Conservation (phyloP, 768 basidiomycete species). For the Kwoniella newhampshirensis region DNA sequence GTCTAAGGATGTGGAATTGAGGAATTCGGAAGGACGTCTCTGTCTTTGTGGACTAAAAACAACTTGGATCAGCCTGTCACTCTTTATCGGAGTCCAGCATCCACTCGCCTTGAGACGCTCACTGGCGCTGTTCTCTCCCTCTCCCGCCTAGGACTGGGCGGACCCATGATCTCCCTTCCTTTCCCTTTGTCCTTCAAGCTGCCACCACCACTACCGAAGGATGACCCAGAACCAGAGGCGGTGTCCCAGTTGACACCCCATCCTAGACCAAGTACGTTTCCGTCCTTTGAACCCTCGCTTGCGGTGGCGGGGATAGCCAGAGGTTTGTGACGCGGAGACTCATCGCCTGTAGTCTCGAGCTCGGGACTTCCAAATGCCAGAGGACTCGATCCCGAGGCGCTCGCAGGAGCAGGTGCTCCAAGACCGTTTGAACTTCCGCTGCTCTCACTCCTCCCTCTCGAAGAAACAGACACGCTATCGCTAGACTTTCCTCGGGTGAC, state of each 20-base stretch:
- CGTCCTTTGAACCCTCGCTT: conserved; percentile 20
- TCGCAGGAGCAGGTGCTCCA: conserved; percentile 8
- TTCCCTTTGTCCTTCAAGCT: conserved; percentile 38
- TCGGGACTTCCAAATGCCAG: conserved; percentile 39
- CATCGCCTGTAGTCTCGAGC: conserved; percentile 20
- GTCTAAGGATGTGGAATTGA: conserved; percentile 34
- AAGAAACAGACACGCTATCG: conserved; percentile 7
- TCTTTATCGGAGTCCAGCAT: neutral
- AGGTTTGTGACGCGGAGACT: conserved; percentile 8
- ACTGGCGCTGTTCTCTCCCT: conserved; percentile 30
- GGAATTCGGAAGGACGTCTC: conserved; percentile 43
- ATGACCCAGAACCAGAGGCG: conserved; percentile 23
- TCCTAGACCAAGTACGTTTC: conserved; percentile 38
- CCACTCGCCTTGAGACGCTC: conserved; percentile 33
- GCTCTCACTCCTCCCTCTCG: conserved; percentile 20
- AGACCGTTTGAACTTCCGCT: conserved; percentile 26
- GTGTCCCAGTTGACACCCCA: conserved; percentile 31
- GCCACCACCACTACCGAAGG: conserved; percentile 23
- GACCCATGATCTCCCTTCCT: conserved; percentile 26
- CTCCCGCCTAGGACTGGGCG: conserved; percentile 37
- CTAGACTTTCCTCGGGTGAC: conserved; percentile 1
- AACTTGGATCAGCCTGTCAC: neutral
- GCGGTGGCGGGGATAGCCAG: conserved; percentile 10
- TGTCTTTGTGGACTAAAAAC: conserved; percentile 32
- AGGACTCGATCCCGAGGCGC: conserved; percentile 22